Base-by-base conservation (phyloP, 805 yeast genomes). In the Lachancea meyersii region DNA sequence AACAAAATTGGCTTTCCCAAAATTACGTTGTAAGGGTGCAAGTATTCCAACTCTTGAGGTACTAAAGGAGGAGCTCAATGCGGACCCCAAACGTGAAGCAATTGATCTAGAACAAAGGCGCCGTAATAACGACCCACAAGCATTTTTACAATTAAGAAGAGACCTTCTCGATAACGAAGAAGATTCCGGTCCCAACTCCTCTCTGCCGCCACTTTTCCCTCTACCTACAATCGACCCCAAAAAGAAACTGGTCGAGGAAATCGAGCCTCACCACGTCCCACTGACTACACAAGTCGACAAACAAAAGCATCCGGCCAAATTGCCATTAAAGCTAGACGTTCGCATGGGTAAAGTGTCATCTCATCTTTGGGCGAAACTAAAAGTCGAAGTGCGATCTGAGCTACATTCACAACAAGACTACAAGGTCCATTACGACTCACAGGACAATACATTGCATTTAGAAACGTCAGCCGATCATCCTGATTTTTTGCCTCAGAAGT, bases 1-100 rank as follows among this genome's bases (percentile, higher is more conserved):
- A 41, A 82, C 80, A 40, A 58, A 58, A 28, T 68, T 78, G 36
- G 58, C 77, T 3, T 67, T 76, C 2, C 96, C 96, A 1, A 86
- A 85, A 52, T 71, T 91, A 78, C 59, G 70, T 9, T 64, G 73
- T 38, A 88, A 88, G 64, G 95, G 95, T 1, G 70, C 48, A 9
- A 21, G 63, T 24, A 69, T 77, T 2, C 68, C 74, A 3, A 52
- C 56, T 9, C 69, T 80, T 1, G 71, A 65, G 27, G 66, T 75
- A 16, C 53, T 72, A 16, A 64, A 67, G 31, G 57, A 67, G 6
- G 83, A 78, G 28, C 45, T 77, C 26, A 58, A 62, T 5, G 58
- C 58, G 5, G 56, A 61, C 32, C 54, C 73, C 20, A 68, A 69
- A 41, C 60, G 65, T 27, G 65, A 65, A 23, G 53, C 65, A 9